Base-by-base conservation (phyloP, 2,329 filamentous ascomycete species). In the Hypocrella siamensis region DNA sequence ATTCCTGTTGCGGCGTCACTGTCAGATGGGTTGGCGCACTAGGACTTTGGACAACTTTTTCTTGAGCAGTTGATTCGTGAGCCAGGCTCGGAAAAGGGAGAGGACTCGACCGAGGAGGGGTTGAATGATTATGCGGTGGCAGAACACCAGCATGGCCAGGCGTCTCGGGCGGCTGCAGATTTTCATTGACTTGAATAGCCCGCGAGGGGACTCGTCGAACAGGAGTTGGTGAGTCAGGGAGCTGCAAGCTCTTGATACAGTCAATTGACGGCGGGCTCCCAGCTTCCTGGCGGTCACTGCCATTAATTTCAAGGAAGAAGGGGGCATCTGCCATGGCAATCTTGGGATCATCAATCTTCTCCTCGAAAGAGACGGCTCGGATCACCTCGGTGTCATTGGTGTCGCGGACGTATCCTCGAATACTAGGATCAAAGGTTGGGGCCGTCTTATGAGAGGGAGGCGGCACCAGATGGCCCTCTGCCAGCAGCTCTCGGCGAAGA, bases 381-480 rank as follows among this genome's bases (percentile, higher is more conserved):
- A 39, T 46, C 4, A 41, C 42, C 9, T 40, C 30, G 2, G 39
- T 36, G 31, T 54, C 45, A 5, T 42, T 42, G 4, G 41, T 40
- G 0, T 38, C 28, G 12, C 54, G 49, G 31, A 56, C 40, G 19
- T 42, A 50, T 2, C 56, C 56, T 4, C 56, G 48, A 27, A 59
- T 39, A 8, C 38, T 35, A 2, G 41, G 41, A 31, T 52, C 46
- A 7, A 39, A 30, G 1, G 25, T 25, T 4, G 38, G 32, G 2
- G 37, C 40, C 1, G 43, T 36, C 33, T 51, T 54, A 17, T 45
- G 45, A 6, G 41, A 32, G 2, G 43, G 25, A 3, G 60, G 60
- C 2, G 60, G 59, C 1, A 63, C 53, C 5, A 58, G 32, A 30
- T 60, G 54, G n/a, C 60, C 60, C 35, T 60, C 52, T 6, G 48